Evolutionary conservation across 2,329 filamentous ascomycete genomes (phyloP).

Genomic region (Curvularia sp.): DNA sequence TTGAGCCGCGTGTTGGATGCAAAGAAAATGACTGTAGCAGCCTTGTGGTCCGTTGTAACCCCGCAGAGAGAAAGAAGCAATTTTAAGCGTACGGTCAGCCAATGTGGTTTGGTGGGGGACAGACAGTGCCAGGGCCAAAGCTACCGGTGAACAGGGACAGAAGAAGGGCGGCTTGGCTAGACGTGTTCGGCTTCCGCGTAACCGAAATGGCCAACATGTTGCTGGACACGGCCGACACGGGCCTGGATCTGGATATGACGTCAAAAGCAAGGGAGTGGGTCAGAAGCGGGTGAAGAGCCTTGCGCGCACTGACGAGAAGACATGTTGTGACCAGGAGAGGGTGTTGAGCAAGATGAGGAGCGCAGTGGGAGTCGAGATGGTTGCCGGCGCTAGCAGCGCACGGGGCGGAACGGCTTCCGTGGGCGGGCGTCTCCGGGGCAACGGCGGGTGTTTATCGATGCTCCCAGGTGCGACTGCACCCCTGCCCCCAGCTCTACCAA

Average conservation of each 20-base stretch:
- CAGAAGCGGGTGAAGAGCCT: constrained; percentile 1
- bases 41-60: constrained; percentile 1
- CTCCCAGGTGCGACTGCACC: constrained; percentile 13
- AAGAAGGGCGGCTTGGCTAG: background rate
- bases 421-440: constrained; percentile 24
- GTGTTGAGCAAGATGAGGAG: constrained; percentile 18
- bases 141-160: constrained; percentile 20
- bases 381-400: constrained; percentile 21
- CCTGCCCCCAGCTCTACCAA: constrained; percentile 15
- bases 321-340: constrained; percentile 14
- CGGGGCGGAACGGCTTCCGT: constrained; percentile 18
- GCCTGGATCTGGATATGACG: constrained; percentile 10
- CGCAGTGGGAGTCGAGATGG: constrained; percentile 5
- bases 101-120: background rate
- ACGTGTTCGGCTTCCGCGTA: background rate
- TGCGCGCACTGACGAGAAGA: constrained; percentile 2
- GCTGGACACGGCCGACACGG: background rate
- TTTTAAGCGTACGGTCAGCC: constrained; percentile 11
- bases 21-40: constrained; percentile 2
- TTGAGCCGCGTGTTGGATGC: background rate
- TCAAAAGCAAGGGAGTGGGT: background rate
- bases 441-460: constrained; percentile 32
- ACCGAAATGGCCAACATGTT: background rate
- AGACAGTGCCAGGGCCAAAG: constrained; percentile 17
- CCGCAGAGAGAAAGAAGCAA: constrained; percentile 2